phyloP scores from a whole-genome alignment of 2,329 filamentous ascomycete genomes.

The Albophoma yamanashiensis region DNA sequence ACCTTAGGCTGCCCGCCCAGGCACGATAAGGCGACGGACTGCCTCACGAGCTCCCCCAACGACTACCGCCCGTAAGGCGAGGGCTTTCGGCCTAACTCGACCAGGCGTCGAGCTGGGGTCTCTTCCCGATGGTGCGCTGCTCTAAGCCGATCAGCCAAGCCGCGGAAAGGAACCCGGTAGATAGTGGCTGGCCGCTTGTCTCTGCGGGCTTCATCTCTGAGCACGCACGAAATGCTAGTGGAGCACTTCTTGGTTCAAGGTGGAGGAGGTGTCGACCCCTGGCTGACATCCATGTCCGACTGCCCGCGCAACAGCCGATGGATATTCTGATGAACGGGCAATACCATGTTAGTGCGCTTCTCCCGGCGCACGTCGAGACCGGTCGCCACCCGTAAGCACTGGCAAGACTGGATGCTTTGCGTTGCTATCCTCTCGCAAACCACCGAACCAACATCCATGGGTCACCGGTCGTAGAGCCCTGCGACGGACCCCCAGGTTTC shows the following conservation, averaged over 20 bases:
- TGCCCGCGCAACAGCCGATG: not conserved
- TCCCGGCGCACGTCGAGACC: not conserved
- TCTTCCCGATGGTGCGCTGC: not conserved
- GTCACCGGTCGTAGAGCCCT: not conserved
- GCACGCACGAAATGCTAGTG: not conserved
- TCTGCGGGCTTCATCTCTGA: not conserved
- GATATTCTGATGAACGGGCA: not conserved
- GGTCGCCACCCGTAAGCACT: not conserved
- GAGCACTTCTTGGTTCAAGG: not conserved
- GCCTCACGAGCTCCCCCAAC: not conserved
- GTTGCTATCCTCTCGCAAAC: not conserved
- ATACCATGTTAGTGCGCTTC: not conserved
- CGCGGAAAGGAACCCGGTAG: not conserved
- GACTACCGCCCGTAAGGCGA: not conserved
- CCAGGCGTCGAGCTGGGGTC: not conserved
- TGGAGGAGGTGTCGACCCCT: not conserved
- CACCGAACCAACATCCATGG: not conserved
- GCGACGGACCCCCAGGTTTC: not conserved
- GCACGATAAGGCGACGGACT: not conserved
- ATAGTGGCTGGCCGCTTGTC: conserved; percentile 1
- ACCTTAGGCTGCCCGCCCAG: not conserved
- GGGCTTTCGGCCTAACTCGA: not conserved
- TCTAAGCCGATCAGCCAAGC: not conserved
- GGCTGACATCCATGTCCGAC: not conserved
- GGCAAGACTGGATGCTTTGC: not conserved